Conservation (phyloP, 768 basidiomycete species). For the Boletus tylopilopsis region DNA sequence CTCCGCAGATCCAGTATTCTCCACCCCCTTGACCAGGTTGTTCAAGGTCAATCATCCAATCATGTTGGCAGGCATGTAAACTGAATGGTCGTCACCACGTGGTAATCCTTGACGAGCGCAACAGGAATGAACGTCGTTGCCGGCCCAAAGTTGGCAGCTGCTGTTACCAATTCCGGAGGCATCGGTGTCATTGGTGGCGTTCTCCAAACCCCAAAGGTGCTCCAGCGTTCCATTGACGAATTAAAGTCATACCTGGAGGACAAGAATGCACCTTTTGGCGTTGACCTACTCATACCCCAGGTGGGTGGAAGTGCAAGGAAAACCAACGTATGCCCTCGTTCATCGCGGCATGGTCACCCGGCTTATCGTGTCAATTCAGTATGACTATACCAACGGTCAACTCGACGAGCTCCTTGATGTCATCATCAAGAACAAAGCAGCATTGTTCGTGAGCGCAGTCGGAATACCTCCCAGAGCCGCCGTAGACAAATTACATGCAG, state of each 20-base stretch:
- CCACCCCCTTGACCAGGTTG: constrained; percentile 69
- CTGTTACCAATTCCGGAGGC: constrained; percentile 86
- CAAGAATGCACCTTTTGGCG: constrained; percentile 72
- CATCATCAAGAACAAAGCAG: constrained; percentile 67
- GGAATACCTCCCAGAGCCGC: constrained; percentile 82
- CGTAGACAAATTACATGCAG: constrained; percentile 77
- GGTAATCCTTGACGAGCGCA: background rate
- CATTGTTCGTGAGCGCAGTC: constrained; percentile 82
- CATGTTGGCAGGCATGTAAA: constrained; percentile 62
- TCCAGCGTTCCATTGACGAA: constrained; percentile 64
- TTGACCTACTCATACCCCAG: constrained; percentile 82
- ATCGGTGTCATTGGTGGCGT: constrained; percentile 88
- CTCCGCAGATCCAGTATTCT: constrained; percentile 60
- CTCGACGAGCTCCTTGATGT: constrained; percentile 75
- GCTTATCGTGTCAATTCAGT: constrained; percentile 25
- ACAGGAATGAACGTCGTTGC: constrained; percentile 78
- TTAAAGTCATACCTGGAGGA: constrained; percentile 73
- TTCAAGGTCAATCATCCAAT: constrained; percentile 82
- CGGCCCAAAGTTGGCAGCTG: constrained; percentile 78
- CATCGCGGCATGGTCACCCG: too few species aligned
- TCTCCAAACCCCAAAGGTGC: constrained; percentile 67
- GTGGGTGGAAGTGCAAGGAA: constrained; percentile 79
- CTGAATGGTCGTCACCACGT: background rate
- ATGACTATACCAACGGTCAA: constrained; percentile 77
- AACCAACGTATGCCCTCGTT: constrained; percentile 56